Base-by-base conservation (phyloP, 75 land plant species). In the Sequoiadendron giganteum region DNA sequence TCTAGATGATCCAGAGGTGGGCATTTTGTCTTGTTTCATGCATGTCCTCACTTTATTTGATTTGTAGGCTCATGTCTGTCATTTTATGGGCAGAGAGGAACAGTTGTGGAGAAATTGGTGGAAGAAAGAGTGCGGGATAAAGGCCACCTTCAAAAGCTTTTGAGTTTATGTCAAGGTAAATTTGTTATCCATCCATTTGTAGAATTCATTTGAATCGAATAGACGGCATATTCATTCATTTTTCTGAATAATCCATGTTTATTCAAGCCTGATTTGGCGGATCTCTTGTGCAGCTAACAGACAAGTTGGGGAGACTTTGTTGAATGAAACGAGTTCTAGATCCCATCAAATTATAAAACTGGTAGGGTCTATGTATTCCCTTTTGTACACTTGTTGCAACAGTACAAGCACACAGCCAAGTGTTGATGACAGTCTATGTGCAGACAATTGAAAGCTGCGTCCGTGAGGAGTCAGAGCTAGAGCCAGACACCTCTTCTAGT, bases 341-440 rank as follows among this genome's bases (percentile, higher is more conserved):
- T 98, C 99, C 36, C 99, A 98, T 93, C 99, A 97, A 87, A 98
- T 98, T 38, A 92, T 98, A 15, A 92, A 94, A 93, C 72, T 98
- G 99, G 99, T 97, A 38, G 39, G 95, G 61, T 49, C 25, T 25
- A 65, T 65, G 9, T 25, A 65, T 65, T 65, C n/a, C 70, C 70
- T 65, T 65, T 65, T 65, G 70, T 25, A 28, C 28, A 25, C n/a
- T 65, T 65, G 70, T 65, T 25, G n/a, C 70, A 25, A 65, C 9
- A 65, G n/a, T 1, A 25, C 70, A 25, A 65, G n/a, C 28, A n/a
- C 38, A 55, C 52, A 89, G 65, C 49, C 39, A 36, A 39, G 8
- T 75, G 83, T 82, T 48, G 68, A n/a, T 85, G 58, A 82, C 84
- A 42, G 78, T 83, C 16, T 88, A 3, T 85, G 55, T 94, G 85